These are phyloP conservation scores for Starmerella cellae DNA, from an alignment of 805 yeast genomes.

Conservation along the genomic window DNA sequence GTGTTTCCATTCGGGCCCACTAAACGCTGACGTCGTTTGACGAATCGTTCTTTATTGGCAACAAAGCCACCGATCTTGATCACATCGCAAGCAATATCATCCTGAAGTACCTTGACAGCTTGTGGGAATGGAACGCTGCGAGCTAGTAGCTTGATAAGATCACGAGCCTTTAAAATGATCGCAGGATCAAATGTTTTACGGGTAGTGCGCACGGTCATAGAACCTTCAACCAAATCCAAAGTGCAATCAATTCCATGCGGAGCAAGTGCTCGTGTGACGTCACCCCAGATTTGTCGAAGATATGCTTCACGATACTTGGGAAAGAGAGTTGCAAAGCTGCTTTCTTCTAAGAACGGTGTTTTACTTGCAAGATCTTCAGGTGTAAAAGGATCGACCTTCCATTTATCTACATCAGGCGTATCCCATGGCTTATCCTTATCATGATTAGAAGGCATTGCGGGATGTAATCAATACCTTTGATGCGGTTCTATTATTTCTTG, in stretches of 20 bases:
- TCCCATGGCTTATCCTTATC: slow-evolving; percentile 98
- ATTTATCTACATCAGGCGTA: slow-evolving; percentile 84
- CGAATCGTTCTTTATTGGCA: slow-evolving; percentile 80
- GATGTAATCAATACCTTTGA: too few relatives aligned
- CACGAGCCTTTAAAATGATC: slow-evolving; percentile 83
- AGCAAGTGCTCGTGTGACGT: slow-evolving; percentile 69
- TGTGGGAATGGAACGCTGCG: slow-evolving; percentile 96
- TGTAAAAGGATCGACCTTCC: slow-evolving; percentile 78
- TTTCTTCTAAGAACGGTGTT: slow-evolving; percentile 83
- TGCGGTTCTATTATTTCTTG: too few relatives aligned
- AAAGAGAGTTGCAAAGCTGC: slow-evolving; percentile 84
- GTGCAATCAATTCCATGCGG: slow-evolving; percentile 64
- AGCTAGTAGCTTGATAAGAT: slow-evolving; percentile 80
- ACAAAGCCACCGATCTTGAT: slow-evolving; percentile 87
- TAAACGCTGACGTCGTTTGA: slow-evolving; percentile 87
- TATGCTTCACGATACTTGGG: slow-evolving; percentile 94
- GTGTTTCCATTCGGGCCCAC: slow-evolving; percentile 98
- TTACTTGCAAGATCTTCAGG: slow-evolving; percentile 84
- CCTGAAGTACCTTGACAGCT: slow-evolving; percentile 80
- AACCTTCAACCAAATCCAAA: slow-evolving; percentile 84
- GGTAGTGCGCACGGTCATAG: slow-evolving; percentile 94
- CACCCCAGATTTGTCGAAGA: slow-evolving; percentile 81
- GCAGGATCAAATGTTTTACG: slow-evolving; percentile 94
- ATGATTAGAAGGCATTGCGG: slow-evolving; percentile 78
- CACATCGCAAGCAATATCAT: slow-evolving; percentile 89